Evolutionary conservation across 2,329 filamentous ascomycete species (phyloP).

Genomic region (Aschersonia sp.): DNA sequence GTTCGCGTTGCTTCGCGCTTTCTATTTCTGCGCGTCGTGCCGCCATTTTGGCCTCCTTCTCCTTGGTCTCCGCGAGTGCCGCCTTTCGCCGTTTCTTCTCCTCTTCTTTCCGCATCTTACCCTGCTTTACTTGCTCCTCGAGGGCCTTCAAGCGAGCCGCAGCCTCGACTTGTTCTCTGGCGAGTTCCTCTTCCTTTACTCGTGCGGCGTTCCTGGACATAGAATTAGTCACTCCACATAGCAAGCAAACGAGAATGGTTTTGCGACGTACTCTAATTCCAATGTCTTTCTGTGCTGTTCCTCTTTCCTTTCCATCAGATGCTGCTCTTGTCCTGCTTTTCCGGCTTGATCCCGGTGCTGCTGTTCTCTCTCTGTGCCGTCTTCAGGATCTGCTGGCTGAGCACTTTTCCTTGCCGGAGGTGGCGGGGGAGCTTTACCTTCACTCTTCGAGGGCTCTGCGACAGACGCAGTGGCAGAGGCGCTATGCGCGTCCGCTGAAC

Average conservation of each 20-base stretch:
- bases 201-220: constrained; percentile 52
- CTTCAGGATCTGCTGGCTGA: constrained; percentile 43
- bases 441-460: constrained; percentile 28
- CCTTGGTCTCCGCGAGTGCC: constrained; percentile 70
- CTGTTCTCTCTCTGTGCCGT: constrained; percentile 37
- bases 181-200: constrained; percentile 67
- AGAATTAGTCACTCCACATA: constrained; percentile 11
- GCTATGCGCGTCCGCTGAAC: constrained; percentile 65
- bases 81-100: constrained; percentile 90
- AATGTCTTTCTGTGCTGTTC: constrained; percentile 60
- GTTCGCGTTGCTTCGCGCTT: constrained; percentile 75
- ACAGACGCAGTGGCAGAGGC: constrained; percentile 46
- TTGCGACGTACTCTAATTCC: constrained; percentile 63
- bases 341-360: constrained; percentile 37
- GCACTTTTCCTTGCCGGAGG: constrained; percentile 62
- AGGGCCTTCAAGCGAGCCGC: constrained; percentile 74
- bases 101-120: constrained; percentile 91
- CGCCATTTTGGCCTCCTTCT: constrained; percentile 74
- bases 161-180: constrained; percentile 65
- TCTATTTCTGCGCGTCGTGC: constrained; percentile 85
- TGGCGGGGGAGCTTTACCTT: constrained; percentile 55
- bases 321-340: constrained; percentile 51
- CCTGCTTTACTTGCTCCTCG: constrained; percentile 84
- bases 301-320: constrained; percentile 57
- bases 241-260: neutral